Evolutionary conservation across 2,329 filamentous ascomycete species (phyloP), one percentile per base, ranked within the genome.

Genomic region (Fusarium decemcellulare): DNA sequence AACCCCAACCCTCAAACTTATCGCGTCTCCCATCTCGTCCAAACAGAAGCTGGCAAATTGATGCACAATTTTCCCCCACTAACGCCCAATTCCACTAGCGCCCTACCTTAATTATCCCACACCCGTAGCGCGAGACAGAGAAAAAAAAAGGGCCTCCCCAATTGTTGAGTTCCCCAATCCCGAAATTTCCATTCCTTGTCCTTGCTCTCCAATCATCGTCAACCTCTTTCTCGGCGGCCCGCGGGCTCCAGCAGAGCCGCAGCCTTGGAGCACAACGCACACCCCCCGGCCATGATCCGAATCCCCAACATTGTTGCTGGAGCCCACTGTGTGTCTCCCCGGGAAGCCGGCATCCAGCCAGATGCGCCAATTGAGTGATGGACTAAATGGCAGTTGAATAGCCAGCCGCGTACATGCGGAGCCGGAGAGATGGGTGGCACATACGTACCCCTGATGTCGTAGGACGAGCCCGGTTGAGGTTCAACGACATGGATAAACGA

Each of bases 131-230:
- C 27, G 12, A 18, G 37, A 43, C 29, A 34, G 8, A 48, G 14
- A 23, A 52, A 54, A 61, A 67, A 70, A 71, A 58, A 56, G 53
- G 60, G 16, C 48, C 63, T 67, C 74, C 74, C 74, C 74, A 76
- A 76, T 76, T 76, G 74, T 76, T 76, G 74, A 76, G 74, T 74
- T 68, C 63, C 68, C 63, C 72, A 72, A 72, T 68, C 71, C 59
- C 30, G 47, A 47, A 34, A n/a, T 44, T 42, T 32, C 50, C 34
- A 16, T 34, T 42, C 32, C 43, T 18, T 16, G 34, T 44, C 42
- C 43, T 29, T 29, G 18, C 46, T 42, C 59, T 23, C 47, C 72
- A 68, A 75, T 73, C 70, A 68, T 51, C 51, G 55, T 51, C 59
- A 37, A 30, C 61, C 59, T 44, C 44, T 58, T 46, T 29, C 39